Evolutionary conservation across 2,329 filamentous ascomycete genomes (phyloP).

Genomic region (Penicillium sp.): DNA sequence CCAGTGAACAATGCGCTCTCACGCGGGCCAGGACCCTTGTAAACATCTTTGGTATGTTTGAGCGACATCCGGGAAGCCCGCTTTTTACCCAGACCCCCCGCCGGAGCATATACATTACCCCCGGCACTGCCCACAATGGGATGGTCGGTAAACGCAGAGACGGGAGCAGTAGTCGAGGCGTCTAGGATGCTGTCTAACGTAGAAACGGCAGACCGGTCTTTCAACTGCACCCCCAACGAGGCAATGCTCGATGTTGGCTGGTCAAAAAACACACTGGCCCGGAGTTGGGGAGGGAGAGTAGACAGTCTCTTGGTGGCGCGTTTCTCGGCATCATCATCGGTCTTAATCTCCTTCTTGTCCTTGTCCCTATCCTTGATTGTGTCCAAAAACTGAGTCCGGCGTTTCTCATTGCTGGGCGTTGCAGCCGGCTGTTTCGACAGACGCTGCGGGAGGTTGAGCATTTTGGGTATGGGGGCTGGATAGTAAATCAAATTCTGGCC

Average conservation of each 20-base stretch:
- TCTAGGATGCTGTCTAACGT: slow-evolving; percentile 90
- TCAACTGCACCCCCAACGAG: slow-evolving; percentile 53
- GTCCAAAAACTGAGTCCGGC: slow-evolving; percentile 69
- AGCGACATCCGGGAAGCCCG: slow-evolving; percentile 20
- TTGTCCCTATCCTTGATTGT: slow-evolving; percentile 46
- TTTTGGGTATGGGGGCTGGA: slow-evolving; percentile 86
- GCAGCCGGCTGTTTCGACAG: slow-evolving; percentile 73
- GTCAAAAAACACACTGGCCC: slow-evolving; percentile 91
- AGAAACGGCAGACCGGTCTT: slow-evolving; percentile 76
- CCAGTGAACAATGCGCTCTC: slow-evolving; percentile 6
- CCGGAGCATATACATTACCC: slow-evolving; percentile 66
- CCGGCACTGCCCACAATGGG: slow-evolving; percentile 73
- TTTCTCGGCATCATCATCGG: slow-evolving; percentile 18
- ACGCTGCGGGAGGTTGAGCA: slow-evolving; percentile 87
- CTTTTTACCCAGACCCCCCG: slow-evolving; percentile 21
- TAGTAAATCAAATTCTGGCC: slow-evolving; percentile 88
- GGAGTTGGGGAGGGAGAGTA: slow-evolving; percentile 73
- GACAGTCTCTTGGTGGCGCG: slow-evolving; percentile 35
- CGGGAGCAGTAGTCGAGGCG: slow-evolving; percentile 81
- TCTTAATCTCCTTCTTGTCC: slow-evolving; percentile 45
- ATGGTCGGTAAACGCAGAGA: slow-evolving; percentile 88
- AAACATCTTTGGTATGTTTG: slow-evolving; percentile 26
- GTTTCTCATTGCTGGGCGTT: slow-evolving; percentile 60
- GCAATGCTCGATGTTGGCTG: slow-evolving; percentile 47
- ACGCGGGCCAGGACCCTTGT: slow-evolving; percentile 16